Evolutionary conservation across 2,329 filamentous ascomycete genomes (phyloP), one percentile per base, ranked within the genome.

Genomic region (Clonostachys chloroleuca): DNA sequence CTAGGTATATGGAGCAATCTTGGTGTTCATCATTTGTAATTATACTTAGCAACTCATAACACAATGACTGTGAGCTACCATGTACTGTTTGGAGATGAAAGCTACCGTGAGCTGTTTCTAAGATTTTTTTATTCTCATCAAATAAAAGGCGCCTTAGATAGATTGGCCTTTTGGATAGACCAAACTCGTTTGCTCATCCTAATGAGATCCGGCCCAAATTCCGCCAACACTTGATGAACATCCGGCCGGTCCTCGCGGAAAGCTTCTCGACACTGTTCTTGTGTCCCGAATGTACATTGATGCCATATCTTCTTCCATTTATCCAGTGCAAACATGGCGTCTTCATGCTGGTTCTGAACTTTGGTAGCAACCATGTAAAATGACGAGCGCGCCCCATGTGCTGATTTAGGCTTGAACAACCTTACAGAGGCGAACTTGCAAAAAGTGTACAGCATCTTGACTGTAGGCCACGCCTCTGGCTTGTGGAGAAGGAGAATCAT

Each of bases 311-410:
- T 45, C 52, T 71, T 73, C 70, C 72, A 79, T 5, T 13, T 42
- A 4, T 52, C 40, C 2, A 79, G 50, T 0, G 72, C 68, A 9
- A 48, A 30, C 0, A 55, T 3, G 0, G 72, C 74, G 30, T 62
- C 57, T 0, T 52, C 40, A n/a, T 51, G 49, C 5, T 58, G 39
- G 6, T 60, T 59, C 40, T 66, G 59, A 0, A 81, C 59, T 4
- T 69, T 53, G 2, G 56, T 67, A 3, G 75, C 76, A 12, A 81
- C 50, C 54, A 80, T 60, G 54, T 82, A 81, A 51, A 80, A 82
- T 0, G 75, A 79, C 0, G 70, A 74, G 5, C 69, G 59, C 18
- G 59, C 72, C 2, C 53, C 56, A 48, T 81, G 73, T 4, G 49
- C 53, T 2, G 8, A 55, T 2, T 9, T 51, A 0, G 73, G 74